Evolutionary conservation across 2,329 filamentous ascomycete genomes (phyloP), one percentile per base, ranked within the genome.

Genomic region (Thelonectria blattea): DNA sequence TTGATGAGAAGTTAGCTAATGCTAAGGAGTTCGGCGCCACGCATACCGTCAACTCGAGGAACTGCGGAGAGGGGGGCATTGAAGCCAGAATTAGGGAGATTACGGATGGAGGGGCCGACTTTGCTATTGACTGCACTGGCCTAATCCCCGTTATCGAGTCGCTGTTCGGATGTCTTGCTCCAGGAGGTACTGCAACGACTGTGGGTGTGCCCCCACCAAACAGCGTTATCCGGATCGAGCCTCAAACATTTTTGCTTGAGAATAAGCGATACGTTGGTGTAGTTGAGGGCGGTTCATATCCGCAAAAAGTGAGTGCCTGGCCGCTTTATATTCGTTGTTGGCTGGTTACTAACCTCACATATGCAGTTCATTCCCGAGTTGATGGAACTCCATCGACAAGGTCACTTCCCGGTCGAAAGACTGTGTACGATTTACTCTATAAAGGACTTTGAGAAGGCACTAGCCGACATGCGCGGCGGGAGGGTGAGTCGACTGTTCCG

Each of bases 201-300:
- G 55, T 61, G n/a, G 59, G 59, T 15, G 59, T 61, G 3, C 59
- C 59, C 9, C 59, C 59, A 5, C 59, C 57, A 18, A 45, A 51
- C 41, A 22, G 27, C 14, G 20, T 46, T 18, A 3, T 57, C 15
- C 14, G 20, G 14, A 52, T 57, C 18, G 41, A 57, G 17, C 24
- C 55, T 3, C 47, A 37, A 12, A 24, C 39, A 11, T 46, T 57
- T 17, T 30, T 57, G 15, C 18, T 57, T 1, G 8, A 45, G 20
- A 51, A 52, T 15, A 57, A 57, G 18, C 24, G 30, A 2, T 43
- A 37, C 41, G 18, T 57, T 15, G 55, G 47, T 14, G 41, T 57
- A 1, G 30, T 57, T 5, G 47, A 57, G 11, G 55, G 55, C 11
- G 47, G 41, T 12, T 57, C 55, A 3, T 15, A 57, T 41, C 55